These are phyloP conservation scores for Bertia moriformis DNA, from an alignment of 2,329 filamentous ascomycete genomes.

Conservation along the genomic window DNA sequence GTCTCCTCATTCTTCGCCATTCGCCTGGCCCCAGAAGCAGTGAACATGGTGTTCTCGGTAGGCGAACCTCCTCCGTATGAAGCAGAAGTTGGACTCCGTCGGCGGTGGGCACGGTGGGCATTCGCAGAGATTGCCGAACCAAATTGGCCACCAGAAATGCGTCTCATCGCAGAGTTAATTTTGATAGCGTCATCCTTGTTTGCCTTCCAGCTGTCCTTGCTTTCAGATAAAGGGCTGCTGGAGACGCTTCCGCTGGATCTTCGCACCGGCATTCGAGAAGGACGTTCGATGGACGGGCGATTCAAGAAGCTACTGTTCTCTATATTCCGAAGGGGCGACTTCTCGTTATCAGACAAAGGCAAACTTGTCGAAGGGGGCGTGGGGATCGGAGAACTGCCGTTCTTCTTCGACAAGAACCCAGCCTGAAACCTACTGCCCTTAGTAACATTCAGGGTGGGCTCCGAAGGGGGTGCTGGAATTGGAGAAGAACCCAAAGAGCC, in stretches of 20 bases:
- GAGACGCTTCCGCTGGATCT: background rate
- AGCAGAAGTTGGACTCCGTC: background rate
- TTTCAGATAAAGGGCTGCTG: background rate
- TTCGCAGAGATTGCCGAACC: background rate
- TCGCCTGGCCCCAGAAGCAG: conserved; percentile 47
- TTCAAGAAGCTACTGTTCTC: conserved; percentile 1
- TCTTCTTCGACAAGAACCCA: background rate
- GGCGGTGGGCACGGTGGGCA: background rate
- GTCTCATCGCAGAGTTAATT: background rate
- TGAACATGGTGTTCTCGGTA: conserved; percentile 44
- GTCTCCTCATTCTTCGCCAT: conserved; percentile 49
- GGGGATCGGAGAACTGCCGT: background rate
- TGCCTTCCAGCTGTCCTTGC: background rate
- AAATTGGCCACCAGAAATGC: background rate
- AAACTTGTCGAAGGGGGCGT: background rate
- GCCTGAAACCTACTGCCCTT: background rate
- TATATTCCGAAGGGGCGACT: background rate
- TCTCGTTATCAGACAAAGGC: background rate
- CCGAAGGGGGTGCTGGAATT: background rate
- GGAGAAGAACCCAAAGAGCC: background rate
- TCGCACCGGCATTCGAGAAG: background rate
- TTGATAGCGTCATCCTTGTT: conserved; percentile 1
- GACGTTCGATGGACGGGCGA: background rate
- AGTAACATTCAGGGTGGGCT: background rate
- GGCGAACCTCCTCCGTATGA: conserved; percentile 28